Evolutionary conservation across 208 protist species (phyloP), one percentile per base, ranked within the genome.

Genomic region (Leptomonas seymouri): DNA sequence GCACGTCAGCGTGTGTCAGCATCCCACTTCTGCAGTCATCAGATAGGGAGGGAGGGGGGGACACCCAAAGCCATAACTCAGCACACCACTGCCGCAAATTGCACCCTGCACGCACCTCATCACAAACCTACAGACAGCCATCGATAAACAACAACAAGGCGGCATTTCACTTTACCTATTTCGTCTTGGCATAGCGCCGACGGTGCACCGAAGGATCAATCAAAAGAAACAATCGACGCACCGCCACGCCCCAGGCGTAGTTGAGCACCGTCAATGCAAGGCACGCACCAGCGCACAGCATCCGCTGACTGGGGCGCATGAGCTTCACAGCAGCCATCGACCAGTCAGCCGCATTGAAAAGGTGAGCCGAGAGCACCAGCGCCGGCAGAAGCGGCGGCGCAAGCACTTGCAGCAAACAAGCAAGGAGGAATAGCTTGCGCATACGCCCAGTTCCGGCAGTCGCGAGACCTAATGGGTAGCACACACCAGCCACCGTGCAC

Each of bases 271-370:
- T 48, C 2, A 66, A 25, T 15, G 18, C 0, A 4, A 50, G n/a
- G 12, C 58, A 1, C 15, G 30, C 23, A 2, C 7, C 48, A 16
- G 54, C 30, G 18, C 63, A 71, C 41, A 65, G 4, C n/a, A 57
- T 46, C 23, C 63, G 63, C 41, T 76, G 71, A 23, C 71, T 61
- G 6, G 62, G 63, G 31, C 71, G 71, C 71, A 76, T 71, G 34
- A 71, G 14, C 28, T 20, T n/a, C n/a, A 59, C 34, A 11, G 66
- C 34, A 25, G 36, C 57, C n/a, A 25, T 39, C n/a, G 42, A 48
- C 71, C 62, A 71, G n/a, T 30, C 21, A 2, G 15, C n/a, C 9
- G 25, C 56, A 15, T 41, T n/a, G 30, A 39, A 27, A 28, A 69
- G 45, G 57, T 71, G 71, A 1, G 44, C n/a, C 0, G 42, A 16